Conservation (phyloP, 1,139 yeast genomes). For the Suhomyces panamericanus region DNA sequence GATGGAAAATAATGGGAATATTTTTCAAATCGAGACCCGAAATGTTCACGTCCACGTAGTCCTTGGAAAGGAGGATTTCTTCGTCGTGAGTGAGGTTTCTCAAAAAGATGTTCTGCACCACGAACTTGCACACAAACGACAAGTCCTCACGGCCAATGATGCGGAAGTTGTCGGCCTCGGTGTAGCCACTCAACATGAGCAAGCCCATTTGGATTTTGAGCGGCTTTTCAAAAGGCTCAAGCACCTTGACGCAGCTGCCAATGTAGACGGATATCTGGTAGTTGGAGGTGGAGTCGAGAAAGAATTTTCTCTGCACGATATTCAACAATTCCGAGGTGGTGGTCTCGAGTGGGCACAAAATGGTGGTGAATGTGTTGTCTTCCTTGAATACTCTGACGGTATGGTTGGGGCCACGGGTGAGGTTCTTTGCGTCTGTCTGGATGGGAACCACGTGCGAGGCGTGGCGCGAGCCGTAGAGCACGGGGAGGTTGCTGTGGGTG, state of each 20-base stretch:
- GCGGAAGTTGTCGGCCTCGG: constrained; percentile 69
- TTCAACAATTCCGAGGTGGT: constrained; percentile 74
- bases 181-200: constrained; percentile 76
- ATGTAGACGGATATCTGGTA: constrained; percentile 78
- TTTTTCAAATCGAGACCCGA: constrained; percentile 76
- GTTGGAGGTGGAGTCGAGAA: constrained; percentile 66
- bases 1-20: constrained; percentile 80
- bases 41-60: constrained; percentile 74
- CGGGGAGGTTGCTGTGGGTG: constrained; percentile 26
- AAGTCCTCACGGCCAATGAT: constrained; percentile 87
- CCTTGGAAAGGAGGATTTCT: constrained; percentile 61
- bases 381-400: constrained; percentile 72
- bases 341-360: constrained; percentile 72
- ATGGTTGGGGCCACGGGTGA: constrained; percentile 41
- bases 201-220: constrained; percentile 74
- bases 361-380: constrained; percentile 81
- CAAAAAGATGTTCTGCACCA: constrained; percentile 69
- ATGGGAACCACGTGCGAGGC: constrained; percentile 26
- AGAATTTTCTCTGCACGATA: constrained; percentile 72
- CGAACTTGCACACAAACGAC: constrained; percentile 81
- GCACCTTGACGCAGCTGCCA: constrained; percentile 75
- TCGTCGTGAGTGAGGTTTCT: constrained; percentile 68
- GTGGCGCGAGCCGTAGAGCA: constrained; percentile 39
- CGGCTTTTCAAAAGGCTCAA: constrained; percentile 76
- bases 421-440: constrained; percentile 16